Evolutionary conservation across 192 early-diverging fungal genomes (phyloP), one percentile per base, ranked within the genome.

Genomic region (Gigaspora rosea): DNA sequence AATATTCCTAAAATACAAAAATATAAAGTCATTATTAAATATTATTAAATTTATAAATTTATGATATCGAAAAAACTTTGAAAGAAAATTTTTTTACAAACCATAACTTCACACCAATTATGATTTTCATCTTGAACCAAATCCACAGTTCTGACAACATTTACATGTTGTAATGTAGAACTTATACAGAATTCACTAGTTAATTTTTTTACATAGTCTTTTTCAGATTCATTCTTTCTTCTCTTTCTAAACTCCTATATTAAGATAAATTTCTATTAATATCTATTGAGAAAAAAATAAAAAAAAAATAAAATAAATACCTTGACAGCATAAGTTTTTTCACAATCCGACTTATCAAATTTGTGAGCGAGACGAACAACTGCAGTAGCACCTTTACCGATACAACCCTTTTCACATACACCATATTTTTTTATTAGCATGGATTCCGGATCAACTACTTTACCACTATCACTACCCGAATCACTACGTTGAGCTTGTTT

Each of bases 151-250:
- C 90, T 89, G 35, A 99, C 94, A 41, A 99, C 85, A 81, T 99
- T 95, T 77, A 89, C 86, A 85, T 97, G 95, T 62, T 95, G 88
- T 65, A 98, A 86, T 48, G 93, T 92, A 7, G 95, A 96, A 56
- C 90, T 92, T 73, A 99, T 98, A 84, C 96, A 97, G 81, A 96
- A 99, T 85, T 98, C 97, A 81, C 90, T 89, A 32, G 91, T 93
- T 76, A 98, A 86, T 85, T 97, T 98, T 84, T 98, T 97, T 82
- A 97, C 86, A 83, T 97, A 98, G 59, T 96, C 94, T 81, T 94
- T 94, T 88, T 97, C 90, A 5, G 91, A 88, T 86, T 97, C 96
- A 76, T 92, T 88, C 77, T 92, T 93, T 41, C 88, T 83, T 57
- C 92, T 89, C 78, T 94, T 94, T 67, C 94, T 87, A 86, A 98